Conservation (phyloP, 345 rosid species). For the Fremontodendron californicum region DNA sequence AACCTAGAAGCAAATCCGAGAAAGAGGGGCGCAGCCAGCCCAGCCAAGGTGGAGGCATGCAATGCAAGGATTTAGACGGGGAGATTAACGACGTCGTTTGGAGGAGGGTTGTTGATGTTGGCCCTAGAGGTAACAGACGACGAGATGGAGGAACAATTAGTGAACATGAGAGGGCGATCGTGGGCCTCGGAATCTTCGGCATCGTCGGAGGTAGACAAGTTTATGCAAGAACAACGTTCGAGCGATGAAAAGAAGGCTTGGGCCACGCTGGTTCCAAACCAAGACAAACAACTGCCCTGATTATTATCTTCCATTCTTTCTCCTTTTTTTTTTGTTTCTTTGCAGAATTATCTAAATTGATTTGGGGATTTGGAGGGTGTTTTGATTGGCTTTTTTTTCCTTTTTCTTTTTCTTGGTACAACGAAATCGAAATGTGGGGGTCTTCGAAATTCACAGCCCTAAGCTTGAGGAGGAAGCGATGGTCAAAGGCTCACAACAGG, state of each 20-base stretch:
- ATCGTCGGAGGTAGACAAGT: constrained; percentile 44
- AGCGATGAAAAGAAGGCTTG: constrained; percentile 47
- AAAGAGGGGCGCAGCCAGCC: neutral
- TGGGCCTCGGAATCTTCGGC: constrained; percentile 28
- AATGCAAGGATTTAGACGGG: constrained; percentile 18
- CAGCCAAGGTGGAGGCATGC: neutral
- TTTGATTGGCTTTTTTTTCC: no score
- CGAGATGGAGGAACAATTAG: constrained; percentile 17
- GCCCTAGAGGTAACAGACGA: constrained; percentile 3
- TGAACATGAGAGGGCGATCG: constrained; percentile 42
- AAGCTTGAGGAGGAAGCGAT: no score
- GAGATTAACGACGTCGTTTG: constrained; percentile 22
- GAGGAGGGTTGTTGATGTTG: neutral
- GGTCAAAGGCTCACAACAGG: no score
- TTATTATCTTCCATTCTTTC: constrained; percentile 17
- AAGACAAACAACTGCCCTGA: constrained; percentile 30
- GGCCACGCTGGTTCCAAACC: constrained; percentile 49
- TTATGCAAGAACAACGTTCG: constrained; percentile 44
- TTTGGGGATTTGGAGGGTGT: neutral
- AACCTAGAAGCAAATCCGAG: neutral
- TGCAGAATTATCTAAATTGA: neutral
- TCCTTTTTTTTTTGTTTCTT: no score
- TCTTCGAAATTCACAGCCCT: no score
- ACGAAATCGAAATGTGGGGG: no score
- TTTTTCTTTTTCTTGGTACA: no score